phyloP scores from a whole-genome alignment of 2,329 filamentous ascomycete genomes.

The Xylariales sp. region DNA sequence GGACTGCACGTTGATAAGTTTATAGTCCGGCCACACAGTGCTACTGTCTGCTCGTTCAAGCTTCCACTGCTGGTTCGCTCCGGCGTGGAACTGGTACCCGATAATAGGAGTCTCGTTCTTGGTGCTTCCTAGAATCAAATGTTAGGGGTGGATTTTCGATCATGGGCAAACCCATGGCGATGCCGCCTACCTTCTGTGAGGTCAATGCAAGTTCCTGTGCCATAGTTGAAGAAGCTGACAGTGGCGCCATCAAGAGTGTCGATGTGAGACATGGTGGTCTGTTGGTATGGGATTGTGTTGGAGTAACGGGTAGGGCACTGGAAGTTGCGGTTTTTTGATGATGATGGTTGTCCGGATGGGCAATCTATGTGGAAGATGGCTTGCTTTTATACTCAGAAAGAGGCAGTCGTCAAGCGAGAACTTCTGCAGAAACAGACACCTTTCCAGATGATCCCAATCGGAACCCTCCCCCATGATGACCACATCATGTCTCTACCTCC shows the following conservation, averaged over 20 bases:
- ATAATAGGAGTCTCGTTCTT: constrained; percentile 1
- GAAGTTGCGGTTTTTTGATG: not conserved
- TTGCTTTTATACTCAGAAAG: not conserved
- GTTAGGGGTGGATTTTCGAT: not conserved
- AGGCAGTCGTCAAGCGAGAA: too few species aligned
- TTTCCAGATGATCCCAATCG: too few species aligned
- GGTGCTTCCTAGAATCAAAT: not conserved
- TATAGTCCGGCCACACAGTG: constrained; percentile 20
- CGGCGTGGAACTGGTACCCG: constrained; percentile 2
- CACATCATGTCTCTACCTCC: too few species aligned
- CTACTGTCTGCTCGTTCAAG: not conserved
- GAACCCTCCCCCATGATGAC: too few species aligned
- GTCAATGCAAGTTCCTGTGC: constrained; percentile 5
- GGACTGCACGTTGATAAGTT: not conserved
- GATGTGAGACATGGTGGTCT: constrained; percentile 1
- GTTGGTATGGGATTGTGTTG: not conserved
- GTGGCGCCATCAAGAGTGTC: constrained; percentile 3
- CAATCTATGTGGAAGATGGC: not conserved
- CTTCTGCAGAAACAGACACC: too few species aligned
- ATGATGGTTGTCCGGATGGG: not conserved
- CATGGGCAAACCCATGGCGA: not conserved
- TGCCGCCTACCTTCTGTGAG: not conserved
- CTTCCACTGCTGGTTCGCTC: constrained; percentile 18
- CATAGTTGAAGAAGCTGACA: constrained; percentile 10
- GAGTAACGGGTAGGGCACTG: not conserved